These are phyloP conservation scores for Cinchona pubescens DNA, from an alignment of 257 asterid species.

Conservation along the genomic window DNA sequence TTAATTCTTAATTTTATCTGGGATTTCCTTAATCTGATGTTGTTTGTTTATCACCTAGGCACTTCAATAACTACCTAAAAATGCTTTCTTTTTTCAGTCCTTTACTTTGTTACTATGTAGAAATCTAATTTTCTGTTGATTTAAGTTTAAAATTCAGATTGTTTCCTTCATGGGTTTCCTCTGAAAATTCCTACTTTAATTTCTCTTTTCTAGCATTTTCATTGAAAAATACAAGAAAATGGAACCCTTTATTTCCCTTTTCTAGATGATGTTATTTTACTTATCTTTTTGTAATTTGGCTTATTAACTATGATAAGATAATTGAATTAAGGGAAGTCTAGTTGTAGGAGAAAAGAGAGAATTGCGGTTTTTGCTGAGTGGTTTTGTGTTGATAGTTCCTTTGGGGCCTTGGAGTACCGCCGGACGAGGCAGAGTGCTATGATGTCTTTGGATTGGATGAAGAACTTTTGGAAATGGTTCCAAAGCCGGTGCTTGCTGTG, in stretches of 20 bases:
- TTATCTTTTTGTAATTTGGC: not conserved
- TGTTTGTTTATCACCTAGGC: not conserved
- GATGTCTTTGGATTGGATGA: slow-evolving; percentile 96
- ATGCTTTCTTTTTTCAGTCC: not conserved
- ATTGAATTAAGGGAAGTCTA: not conserved
- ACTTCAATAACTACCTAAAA: not conserved
- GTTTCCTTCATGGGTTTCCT: not conserved
- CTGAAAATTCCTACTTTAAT: not conserved
- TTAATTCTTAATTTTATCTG: not conserved
- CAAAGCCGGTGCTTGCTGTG: slow-evolving; percentile 88
- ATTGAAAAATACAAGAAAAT: too few species aligned
- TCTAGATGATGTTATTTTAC: not conserved
- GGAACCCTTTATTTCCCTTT: not conserved
- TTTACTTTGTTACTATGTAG: not conserved
- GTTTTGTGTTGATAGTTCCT: slow-evolving; percentile 52
- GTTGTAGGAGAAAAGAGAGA: not conserved
- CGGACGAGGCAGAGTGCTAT: slow-evolving; percentile 73
- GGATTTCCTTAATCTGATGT: not conserved
- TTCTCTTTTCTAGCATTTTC: not conserved
- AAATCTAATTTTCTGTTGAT: not conserved
- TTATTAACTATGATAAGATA: not conserved
- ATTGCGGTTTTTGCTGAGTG: slow-evolving; percentile 6
- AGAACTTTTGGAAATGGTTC: slow-evolving; percentile 91
- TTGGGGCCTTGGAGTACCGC: slow-evolving; percentile 87
- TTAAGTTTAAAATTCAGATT: not conserved